Evolutionary conservation across 2,329 filamentous ascomycete species (phyloP).

Genomic region (Sporothrix variecibatus): DNA sequence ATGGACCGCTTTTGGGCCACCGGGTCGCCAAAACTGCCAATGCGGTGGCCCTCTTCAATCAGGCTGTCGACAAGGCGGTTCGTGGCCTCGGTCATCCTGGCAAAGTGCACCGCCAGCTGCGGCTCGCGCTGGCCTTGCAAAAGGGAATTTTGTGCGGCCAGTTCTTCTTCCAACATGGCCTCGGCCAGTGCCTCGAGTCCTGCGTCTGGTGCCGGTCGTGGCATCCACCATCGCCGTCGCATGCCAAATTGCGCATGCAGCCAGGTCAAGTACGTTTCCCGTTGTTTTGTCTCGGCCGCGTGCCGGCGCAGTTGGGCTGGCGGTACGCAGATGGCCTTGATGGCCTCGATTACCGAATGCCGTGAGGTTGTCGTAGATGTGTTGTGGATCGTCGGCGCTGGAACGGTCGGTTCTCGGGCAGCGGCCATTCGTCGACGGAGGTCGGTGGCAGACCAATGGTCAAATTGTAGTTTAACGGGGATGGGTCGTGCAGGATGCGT

Average conservation of each 20-base stretch:
- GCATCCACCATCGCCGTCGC: slow-evolving; percentile 27
- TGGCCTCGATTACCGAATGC: slow-evolving; percentile 20
- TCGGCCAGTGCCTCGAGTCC: slow-evolving; percentile 22
- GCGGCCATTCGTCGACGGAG: background rate
- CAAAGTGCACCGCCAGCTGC: slow-evolving; percentile 33
- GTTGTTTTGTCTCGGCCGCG: background rate
- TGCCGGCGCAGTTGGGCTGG: slow-evolving; percentile 10
- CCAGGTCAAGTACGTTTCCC: slow-evolving; percentile 26
- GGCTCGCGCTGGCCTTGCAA: slow-evolving; percentile 36
- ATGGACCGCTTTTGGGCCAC: slow-evolving; percentile 29
- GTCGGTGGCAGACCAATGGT: background rate
- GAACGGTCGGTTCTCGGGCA: background rate
- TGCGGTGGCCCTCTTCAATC: slow-evolving; percentile 36
- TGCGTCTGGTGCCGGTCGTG: slow-evolving; percentile 18
- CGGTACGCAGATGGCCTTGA: slow-evolving; percentile 28
- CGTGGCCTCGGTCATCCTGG: slow-evolving; percentile 31
- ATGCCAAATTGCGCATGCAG: slow-evolving; percentile 28
- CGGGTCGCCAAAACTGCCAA: slow-evolving; percentile 31
- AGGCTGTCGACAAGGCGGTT: slow-evolving; percentile 38
- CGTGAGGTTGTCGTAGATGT: slow-evolving; percentile 21
- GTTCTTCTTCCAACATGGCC: slow-evolving; percentile 27
- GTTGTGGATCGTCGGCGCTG: slow-evolving; percentile 21
- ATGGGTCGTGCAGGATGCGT: slow-evolving; percentile 22
- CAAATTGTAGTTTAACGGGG: slow-evolving; percentile 10
- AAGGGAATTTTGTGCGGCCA: background rate